Percentiles rank a stretch among this genome's conserved stretches.
Conservation (phyloP, 2,329 filamentous ascomycete genomes). For the Pseudocercospora macadamiae region DNA sequence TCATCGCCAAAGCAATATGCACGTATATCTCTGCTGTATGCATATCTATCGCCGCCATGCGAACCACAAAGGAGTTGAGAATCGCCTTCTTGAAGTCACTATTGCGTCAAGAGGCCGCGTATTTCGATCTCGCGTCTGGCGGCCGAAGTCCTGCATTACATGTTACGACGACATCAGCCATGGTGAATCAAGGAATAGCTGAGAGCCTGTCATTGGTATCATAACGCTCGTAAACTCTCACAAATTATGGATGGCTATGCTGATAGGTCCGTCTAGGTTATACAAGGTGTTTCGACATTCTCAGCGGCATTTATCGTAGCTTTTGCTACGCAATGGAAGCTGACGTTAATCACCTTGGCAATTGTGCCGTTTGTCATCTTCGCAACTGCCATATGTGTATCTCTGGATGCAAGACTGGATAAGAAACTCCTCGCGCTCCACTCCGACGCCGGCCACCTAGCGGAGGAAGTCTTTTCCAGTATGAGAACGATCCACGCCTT, state of each 20-base stretch:
- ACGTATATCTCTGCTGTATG: constrained; percentile 56
- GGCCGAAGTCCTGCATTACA: constrained; percentile 47
- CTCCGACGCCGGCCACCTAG: neutral
- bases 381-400: neutral
- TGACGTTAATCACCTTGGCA: neutral
- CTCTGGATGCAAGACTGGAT: neutral
- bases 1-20: constrained; percentile 65
- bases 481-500: neutral
- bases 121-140: constrained; percentile 63
- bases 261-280: neutral
- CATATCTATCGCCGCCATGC: constrained; percentile 55
- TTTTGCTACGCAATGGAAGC: neutral
- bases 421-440: neutral
- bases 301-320: neutral
- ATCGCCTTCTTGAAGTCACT: constrained; percentile 67
- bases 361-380: neutral
- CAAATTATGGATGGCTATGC: neutral
- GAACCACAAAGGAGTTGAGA: constrained; percentile 54
- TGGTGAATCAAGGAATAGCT: constrained; percentile 43
- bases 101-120: constrained; percentile 67
- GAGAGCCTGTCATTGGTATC: neutral
- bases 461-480: neutral
- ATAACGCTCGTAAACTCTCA: neutral
- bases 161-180: constrained; percentile 33
- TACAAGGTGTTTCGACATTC: neutral